Percentiles rank a stretch among this genome's conserved stretches.
These are phyloP conservation scores for Kwoniella heveanensis DNA, from an alignment of 768 basidiomycete species.

Conservation along the genomic window DNA sequence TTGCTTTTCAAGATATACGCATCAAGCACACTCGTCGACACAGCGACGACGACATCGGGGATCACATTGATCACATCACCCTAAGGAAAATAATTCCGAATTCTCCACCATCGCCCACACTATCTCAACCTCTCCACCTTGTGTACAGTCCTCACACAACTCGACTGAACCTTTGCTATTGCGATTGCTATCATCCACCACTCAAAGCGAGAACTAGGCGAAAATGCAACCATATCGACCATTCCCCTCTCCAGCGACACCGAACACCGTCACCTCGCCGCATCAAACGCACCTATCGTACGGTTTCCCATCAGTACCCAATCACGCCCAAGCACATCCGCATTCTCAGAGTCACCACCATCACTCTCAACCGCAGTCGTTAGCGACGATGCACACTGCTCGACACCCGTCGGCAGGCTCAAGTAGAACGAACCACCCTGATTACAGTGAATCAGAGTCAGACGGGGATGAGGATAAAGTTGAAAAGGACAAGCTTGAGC, in stretches of 20 bases:
- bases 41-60: too few relatives aligned
- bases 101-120: background rate
- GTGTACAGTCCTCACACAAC: too few relatives aligned
- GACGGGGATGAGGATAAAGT: slow-evolving; percentile 22
- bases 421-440: slow-evolving; percentile 7
- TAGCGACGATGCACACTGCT: background rate
- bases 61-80: background rate
- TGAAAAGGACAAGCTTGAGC: slow-evolving; percentile 37
- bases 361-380: background rate
- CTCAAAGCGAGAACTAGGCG: too few relatives aligned
- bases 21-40: background rate
- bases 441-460: slow-evolving; percentile 22
- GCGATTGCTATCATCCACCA: too few relatives aligned
- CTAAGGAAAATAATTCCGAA: background rate
- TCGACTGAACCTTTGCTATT: too few relatives aligned
- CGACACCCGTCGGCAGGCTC: slow-evolving; percentile 10
- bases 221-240: slow-evolving; percentile 16
- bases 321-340: background rate
- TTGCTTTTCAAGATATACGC: too few relatives aligned
- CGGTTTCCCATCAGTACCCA: slow-evolving; percentile 9
- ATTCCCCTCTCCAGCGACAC: slow-evolving; percentile 15
- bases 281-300: slow-evolving; percentile 10
- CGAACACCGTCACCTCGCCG: slow-evolving; percentile 6
- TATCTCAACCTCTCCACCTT: slow-evolving; percentile 1
- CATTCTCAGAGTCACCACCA: background rate